These are phyloP conservation scores for Clausena lansium DNA, from an alignment of 345 rosid genomes.

Conservation along the genomic window DNA sequence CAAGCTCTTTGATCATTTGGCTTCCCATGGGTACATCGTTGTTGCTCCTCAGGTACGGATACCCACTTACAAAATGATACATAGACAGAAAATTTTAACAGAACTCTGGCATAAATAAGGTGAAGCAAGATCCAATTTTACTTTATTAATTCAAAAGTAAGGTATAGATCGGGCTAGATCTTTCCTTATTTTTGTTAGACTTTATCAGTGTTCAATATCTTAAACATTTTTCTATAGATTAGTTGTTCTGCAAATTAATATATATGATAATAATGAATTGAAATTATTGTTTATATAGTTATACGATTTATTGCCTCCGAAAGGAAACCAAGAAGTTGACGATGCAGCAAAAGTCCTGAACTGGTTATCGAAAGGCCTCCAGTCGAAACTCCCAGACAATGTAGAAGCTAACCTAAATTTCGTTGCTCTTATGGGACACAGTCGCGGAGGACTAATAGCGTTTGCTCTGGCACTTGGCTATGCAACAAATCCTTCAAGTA, in stretches of 20 bases:
- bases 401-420: conserved; percentile 15
- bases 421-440: conserved; percentile 37
- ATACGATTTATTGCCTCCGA: conserved; percentile 7
- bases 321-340: conserved; percentile 26
- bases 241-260: no score
- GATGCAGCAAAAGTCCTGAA: conserved; percentile 26
- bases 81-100: no score
- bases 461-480: conserved; percentile 35
- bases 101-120: no score
- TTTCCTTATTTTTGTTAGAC: no score
- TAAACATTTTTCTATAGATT: no score
- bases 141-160: no score
- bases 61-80: no score
- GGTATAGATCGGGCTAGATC: no score
- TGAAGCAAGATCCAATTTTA: no score
- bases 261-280: background rate
- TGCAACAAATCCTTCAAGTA: background rate
- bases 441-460: conserved; percentile 39
- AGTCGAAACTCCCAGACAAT: conserved; percentile 3
- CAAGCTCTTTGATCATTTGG: conserved; percentile 25
- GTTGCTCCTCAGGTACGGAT: conserved; percentile 47
- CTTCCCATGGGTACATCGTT: conserved; percentile 46
- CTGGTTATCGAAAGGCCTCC: conserved; percentile 30
- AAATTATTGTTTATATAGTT: conserved; percentile 3
- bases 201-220: no score